phyloP scores from a whole-genome alignment of 139 green algal species.

The Chlamydomonas asymmetrica region DNA sequence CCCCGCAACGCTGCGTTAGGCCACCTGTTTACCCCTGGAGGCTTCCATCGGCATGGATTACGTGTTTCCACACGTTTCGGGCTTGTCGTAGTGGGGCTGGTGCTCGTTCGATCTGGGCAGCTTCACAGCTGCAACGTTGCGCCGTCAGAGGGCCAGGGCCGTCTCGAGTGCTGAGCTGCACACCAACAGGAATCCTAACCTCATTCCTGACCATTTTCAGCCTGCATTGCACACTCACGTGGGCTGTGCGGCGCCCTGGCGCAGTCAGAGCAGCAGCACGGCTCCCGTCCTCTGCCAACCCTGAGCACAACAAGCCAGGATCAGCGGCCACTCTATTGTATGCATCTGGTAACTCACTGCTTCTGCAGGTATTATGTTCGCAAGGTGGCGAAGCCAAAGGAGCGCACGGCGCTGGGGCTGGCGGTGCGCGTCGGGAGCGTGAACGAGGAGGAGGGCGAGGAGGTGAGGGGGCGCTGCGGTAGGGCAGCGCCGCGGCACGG shows the following conservation, averaged over 20 bases:
- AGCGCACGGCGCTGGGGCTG: conserved; percentile 65
- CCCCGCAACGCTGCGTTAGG: background rate
- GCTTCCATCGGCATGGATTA: too few relatives aligned
- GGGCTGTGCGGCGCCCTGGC: background rate
- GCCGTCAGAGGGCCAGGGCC: too few relatives aligned
- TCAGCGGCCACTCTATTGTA: background rate
- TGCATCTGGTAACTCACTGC: background rate
- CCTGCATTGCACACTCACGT: background rate
- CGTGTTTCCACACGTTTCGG: too few relatives aligned
- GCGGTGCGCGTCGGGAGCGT: conserved; percentile 52
- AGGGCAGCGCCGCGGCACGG: background rate
- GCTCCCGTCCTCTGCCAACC: too few relatives aligned
- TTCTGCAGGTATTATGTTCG: conserved; percentile 76
- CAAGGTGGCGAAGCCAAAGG: conserved; percentile 68
- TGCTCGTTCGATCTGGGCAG: too few relatives aligned
- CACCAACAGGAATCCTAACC: background rate
- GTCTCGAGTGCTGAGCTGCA: too few relatives aligned
- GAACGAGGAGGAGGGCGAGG: conserved; percentile 8
- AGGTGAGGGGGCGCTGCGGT: conserved; percentile 2
- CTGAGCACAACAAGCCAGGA: background rate
- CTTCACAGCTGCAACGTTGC: too few relatives aligned
- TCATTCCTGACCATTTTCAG: background rate
- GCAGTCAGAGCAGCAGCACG: too few relatives aligned
- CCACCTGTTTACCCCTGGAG: too few relatives aligned
- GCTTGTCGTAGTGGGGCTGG: too few relatives aligned